Percentiles rank a stretch among this genome's conserved stretches.
These are phyloP conservation scores for Porcisia hertigi DNA, from an alignment of 208 protist genomes.

Conservation along the genomic window DNA sequence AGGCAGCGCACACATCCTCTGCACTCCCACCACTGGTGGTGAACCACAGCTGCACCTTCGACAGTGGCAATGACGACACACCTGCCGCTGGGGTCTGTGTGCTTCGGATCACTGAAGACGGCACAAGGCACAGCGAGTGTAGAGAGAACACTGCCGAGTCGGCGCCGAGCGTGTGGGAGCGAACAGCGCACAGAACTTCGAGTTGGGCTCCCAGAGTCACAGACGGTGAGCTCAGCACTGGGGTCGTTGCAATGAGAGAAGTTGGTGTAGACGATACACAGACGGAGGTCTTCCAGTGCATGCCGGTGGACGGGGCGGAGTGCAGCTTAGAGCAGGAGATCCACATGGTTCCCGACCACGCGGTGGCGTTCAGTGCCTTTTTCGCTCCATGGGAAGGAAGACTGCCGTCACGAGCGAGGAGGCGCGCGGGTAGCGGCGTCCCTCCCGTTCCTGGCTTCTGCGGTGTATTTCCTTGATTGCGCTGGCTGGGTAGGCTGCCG, in stretches of 20 bases:
- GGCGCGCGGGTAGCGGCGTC: background rate
- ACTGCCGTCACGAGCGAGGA: background rate
- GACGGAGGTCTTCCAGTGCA: slow-evolving; percentile 4
- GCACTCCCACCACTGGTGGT: slow-evolving; percentile 23
- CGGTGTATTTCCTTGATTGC: background rate
- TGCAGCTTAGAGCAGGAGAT: slow-evolving; percentile 20
- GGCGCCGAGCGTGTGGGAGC: slow-evolving; percentile 8
- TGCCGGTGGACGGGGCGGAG: slow-evolving; percentile 4
- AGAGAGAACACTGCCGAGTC: slow-evolving; percentile 35
- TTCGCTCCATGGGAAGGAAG: background rate
- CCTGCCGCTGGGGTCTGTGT: background rate
- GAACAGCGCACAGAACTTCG: slow-evolving; percentile 18
- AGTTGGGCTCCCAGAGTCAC: slow-evolving; percentile 13
- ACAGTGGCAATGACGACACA: background rate
- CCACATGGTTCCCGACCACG: slow-evolving; percentile 7
- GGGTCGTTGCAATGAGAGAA: background rate
- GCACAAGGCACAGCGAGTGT: slow-evolving; percentile 25
- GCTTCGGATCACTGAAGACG: slow-evolving; percentile 11
- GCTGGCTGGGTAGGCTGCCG: background rate
- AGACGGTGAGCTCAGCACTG: slow-evolving; percentile 8
- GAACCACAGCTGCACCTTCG: slow-evolving; percentile 38
- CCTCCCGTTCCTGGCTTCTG: background rate
- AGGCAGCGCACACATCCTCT: slow-evolving; percentile 14
- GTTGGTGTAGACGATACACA: slow-evolving; percentile 21
- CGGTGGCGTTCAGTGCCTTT: background rate